Evolutionary conservation across 2,329 filamentous ascomycete species (phyloP).

Genomic region (Didymella pomorum): DNA sequence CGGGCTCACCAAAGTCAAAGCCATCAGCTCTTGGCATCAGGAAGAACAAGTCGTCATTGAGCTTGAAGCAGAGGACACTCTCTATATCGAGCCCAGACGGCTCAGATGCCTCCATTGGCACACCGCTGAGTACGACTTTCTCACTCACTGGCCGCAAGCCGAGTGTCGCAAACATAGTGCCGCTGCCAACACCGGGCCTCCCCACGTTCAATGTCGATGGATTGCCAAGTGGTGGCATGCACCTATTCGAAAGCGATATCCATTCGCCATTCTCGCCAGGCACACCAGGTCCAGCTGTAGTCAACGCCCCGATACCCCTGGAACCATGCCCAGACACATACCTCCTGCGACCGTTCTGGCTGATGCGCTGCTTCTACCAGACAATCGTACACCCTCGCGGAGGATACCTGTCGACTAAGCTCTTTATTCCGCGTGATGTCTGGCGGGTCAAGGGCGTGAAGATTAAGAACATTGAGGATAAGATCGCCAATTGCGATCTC

Average conservation of each 20-base stretch:
- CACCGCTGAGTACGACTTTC: conserved; percentile 75
- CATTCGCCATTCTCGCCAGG: conserved; percentile 71
- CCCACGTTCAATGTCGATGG: conserved; percentile 67
- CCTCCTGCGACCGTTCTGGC: conserved; percentile 94
- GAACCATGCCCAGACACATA: conserved; percentile 92
- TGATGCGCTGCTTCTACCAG: conserved; percentile 94
- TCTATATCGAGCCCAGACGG: conserved; percentile 68
- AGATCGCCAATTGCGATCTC: conserved; percentile 88
- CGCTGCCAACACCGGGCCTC: conserved; percentile 72
- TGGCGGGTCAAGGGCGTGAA: conserved; percentile 96
- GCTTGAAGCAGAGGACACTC: conserved; percentile 76
- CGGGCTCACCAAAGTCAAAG: conserved; percentile 49
- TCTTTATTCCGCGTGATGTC: conserved; percentile 91
- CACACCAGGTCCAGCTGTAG: conserved; percentile 68
- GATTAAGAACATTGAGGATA: conserved; percentile 89
- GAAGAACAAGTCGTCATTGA: conserved; percentile 64
- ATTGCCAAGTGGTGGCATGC: conserved; percentile 71
- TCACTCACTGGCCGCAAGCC: conserved; percentile 58
- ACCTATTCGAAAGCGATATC: conserved; percentile 85
- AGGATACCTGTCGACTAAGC: conserved; percentile 87
- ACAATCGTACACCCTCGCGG: conserved; percentile 90
- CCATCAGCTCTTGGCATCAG: conserved; percentile 47
- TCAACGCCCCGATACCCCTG: conserved; percentile 76
- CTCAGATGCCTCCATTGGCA: conserved; percentile 74
- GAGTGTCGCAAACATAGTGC: conserved; percentile 66